Base-by-base conservation (phyloP, 352 stramenopile genomes). In the Phytophthora melonis region DNA sequence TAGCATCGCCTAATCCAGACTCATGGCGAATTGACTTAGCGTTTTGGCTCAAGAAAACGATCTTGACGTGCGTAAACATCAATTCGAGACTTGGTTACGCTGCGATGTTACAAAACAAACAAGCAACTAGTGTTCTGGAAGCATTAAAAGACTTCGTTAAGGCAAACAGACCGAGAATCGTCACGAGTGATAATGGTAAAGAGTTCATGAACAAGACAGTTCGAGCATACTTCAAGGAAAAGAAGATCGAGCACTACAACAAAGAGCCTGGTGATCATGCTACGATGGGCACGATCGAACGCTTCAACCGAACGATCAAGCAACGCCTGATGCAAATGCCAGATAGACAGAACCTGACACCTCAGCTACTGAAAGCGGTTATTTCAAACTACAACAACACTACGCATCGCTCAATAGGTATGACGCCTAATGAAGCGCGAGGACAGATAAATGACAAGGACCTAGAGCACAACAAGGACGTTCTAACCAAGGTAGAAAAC, bases 211-310 rank as follows among this genome's bases (percentile, higher is more conserved):
- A 64, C 19, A 30, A 55, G 30, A 10, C 2, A 7, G 58, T 69
- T 47, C 49, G 73, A 62, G 14, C 5, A 0, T 68, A 45, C n/a
- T 64, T 72, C 39, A 69, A 73, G 41, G 10, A 36, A 9, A 64
- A 55, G 16, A 34, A 58, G 1, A 64, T 77, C 43, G 63, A 72
- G 16, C 70, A 73, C 43, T 77, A 58, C 19, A 77, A 77, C 45
- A 72, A 72, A 10, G 63, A 77, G 47, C 4, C 58, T 39, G 70
- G 70, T 9, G 70, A 77, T 63, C 70, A 77, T 45, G 30, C 14
- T 16, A 73, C 59, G 5, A 69, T 77, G 65, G 64, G 70, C 18
- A 73, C 70, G n/a, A 77, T 73, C 16, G 70, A 77, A 47, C 70
- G 70, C 23, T 77, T 77, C 54, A 77, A 73, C 62, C 47, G 70